Base-by-base conservation (phyloP, 2,329 filamentous ascomycete species). In the Madurella mycetomatis region DNA sequence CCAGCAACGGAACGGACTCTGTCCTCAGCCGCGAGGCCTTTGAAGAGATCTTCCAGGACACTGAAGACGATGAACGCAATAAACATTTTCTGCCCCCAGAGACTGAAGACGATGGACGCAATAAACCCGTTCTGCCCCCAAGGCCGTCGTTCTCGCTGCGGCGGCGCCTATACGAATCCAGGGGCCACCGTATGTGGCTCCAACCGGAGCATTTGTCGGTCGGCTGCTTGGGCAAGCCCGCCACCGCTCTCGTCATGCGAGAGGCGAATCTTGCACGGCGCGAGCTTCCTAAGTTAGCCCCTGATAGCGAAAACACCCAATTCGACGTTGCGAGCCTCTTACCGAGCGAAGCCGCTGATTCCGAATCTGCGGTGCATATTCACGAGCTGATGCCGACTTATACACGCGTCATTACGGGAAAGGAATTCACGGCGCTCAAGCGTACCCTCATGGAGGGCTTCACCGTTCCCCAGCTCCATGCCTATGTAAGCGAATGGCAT, bases 181-280 rank as follows among this genome's bases (percentile, higher is more conserved):
- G 54, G 18, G 57, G 57, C n/a, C 56, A 59, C 15, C 30, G 55
- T 15, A 16, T 62, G 13, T 9, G 55, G 12, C 41, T 58, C 15
- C 51, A 56, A 11, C 45, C 54, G 37, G 56, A 60, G 47, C 53
- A 51, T 13, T 60, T 76, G 7, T 61, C 57, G 4, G 54, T 68
- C 13, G 59, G 64, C 30, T 69, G 72, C 49, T 59, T 76, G 12
- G 73, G 73, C 2, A 66, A 68, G 55, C 68, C 69, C 2, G 73
- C 73, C 12, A 69, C 74, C 15, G 76, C 76, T 19, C 74, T 83
- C 44, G 69, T 83, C 37, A 68, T 82, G 67, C 71, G 63, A 53
- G 70, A 75, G 39, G 57, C 57, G n/a, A 66, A 66, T 4, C 19
- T 57, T 8, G 18, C 25, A 30, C 67, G 2, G 8, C 13, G 15